Percentiles rank a stretch among this genome's conserved stretches.
Conservation (phyloP, 108 stramenopile species). For the Epithemia pelagica region DNA sequence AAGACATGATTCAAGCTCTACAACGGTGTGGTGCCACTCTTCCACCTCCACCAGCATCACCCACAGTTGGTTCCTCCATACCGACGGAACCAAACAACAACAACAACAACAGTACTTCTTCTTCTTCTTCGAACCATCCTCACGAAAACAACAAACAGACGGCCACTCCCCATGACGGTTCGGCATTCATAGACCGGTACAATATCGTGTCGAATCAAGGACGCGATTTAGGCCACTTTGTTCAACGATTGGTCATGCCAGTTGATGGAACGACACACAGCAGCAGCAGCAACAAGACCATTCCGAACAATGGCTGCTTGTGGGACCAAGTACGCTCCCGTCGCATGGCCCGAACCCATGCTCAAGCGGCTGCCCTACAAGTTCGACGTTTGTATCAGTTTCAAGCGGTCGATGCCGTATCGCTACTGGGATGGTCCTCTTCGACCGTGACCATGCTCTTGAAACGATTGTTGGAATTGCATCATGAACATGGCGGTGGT, state of each 20-base stretch:
- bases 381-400: constrained; percentile 61
- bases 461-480: constrained; percentile 35
- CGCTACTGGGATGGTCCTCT: constrained; percentile 64
- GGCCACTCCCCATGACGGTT: not conserved
- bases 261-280: not conserved
- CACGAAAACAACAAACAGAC: not conserved
- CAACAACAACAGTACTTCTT: not conserved
- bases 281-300: not conserved
- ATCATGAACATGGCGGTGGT: constrained; percentile 44
- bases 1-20: constrained; percentile 42
- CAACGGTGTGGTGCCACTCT: constrained; percentile 25
- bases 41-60: constrained; percentile 26
- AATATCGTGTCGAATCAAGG: not conserved
- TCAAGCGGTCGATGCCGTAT: constrained; percentile 64
- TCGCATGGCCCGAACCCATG: constrained; percentile 53
- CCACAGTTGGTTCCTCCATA: not conserved
- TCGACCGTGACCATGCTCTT: constrained; percentile 48
- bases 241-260: not conserved
- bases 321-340: constrained; percentile 42
- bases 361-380: constrained; percentile 55
- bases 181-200: not conserved
- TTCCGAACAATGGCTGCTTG: not conserved
- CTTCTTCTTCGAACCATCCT: not conserved
- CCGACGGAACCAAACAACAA: not conserved
- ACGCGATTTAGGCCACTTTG: not conserved